These are phyloP conservation scores for Trametes maxima DNA, from an alignment of 768 basidiomycete genomes.

Conservation along the genomic window DNA sequence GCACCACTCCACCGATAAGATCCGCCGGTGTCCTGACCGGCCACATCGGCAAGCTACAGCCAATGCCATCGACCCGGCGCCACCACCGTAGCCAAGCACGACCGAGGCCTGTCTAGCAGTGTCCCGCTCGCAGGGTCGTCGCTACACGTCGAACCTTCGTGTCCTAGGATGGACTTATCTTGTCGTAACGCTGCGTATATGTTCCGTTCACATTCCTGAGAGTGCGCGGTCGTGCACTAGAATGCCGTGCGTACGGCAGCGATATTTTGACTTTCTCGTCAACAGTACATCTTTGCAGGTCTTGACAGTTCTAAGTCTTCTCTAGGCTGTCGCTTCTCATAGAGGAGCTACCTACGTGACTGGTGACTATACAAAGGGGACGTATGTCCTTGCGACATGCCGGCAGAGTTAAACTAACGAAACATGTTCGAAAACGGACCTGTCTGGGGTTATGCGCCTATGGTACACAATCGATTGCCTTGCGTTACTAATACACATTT, in stretches of 20 bases:
- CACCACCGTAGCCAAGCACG: constrained; percentile 6
- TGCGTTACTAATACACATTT: neutral
- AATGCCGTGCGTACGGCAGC: too few species aligned
- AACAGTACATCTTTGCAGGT: too few species aligned
- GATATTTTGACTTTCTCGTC: too few species aligned
- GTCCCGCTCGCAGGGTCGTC: neutral
- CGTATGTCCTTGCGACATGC: too few species aligned
- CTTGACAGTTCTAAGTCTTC: too few species aligned
- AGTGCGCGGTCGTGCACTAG: neutral
- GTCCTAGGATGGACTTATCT: neutral
- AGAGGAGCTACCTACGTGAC: too few species aligned
- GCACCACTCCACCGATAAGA: neutral
- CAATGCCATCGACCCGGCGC: neutral
- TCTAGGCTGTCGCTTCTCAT: too few species aligned
- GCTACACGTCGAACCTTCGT: neutral
- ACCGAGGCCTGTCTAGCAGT: neutral
- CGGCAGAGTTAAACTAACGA: too few species aligned
- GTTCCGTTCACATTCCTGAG: neutral
- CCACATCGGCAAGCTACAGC: constrained; percentile 10
- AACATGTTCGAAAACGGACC: too few species aligned
- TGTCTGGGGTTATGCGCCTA: neutral
- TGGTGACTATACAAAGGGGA: too few species aligned
- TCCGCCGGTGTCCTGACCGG: neutral
- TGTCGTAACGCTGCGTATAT: neutral
- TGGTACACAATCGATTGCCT: neutral